These are phyloP conservation scores for Saccharum spontaneum DNA, from an alignment of 176 grass and related monocot species.

Conservation along the genomic window DNA sequence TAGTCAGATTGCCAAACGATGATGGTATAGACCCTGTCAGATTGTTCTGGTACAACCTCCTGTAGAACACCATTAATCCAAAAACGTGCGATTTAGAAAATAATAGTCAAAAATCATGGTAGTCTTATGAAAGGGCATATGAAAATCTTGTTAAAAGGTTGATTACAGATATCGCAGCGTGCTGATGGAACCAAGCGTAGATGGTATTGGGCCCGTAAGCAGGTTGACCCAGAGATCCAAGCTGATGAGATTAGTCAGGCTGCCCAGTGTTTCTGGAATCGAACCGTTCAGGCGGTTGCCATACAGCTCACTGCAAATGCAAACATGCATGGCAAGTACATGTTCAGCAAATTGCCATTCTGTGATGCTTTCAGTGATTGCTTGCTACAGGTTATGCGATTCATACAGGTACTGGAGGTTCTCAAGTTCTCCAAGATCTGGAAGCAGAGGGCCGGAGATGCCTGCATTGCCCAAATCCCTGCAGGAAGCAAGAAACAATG, in stretches of 20 bases:
- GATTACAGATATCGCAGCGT: conserved; percentile 24
- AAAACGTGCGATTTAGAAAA: neutral
- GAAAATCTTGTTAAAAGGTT: neutral
- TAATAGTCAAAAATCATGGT: neutral
- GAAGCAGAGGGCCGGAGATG: conserved; percentile 42
- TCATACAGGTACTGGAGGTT: conserved; percentile 57
- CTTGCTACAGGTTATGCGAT: neutral
- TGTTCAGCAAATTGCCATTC: neutral
- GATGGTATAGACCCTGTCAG: conserved; percentile 28
- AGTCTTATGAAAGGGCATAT: neutral
- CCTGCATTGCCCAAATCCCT: conserved; percentile 50
- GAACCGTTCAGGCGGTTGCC: conserved; percentile 28
- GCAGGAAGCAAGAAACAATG: neutral
- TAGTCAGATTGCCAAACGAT: conserved; percentile 24
- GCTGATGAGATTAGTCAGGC: conserved; percentile 30
- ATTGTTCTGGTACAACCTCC: conserved; percentile 33
- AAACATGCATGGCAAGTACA: neutral
- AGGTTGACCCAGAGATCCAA: conserved; percentile 28
- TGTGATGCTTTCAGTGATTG: neutral
- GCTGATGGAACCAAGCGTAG: neutral
- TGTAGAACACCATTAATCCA: neutral
- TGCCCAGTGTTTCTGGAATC: conserved; percentile 28
- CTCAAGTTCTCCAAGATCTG: conserved; percentile 32
- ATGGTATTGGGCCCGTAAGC: conserved; percentile 2
- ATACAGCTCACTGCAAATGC: conserved; percentile 35